Evolutionary conservation across 208 protist species (phyloP).

Genomic region (Endotrypanum monterogeii): DNA sequence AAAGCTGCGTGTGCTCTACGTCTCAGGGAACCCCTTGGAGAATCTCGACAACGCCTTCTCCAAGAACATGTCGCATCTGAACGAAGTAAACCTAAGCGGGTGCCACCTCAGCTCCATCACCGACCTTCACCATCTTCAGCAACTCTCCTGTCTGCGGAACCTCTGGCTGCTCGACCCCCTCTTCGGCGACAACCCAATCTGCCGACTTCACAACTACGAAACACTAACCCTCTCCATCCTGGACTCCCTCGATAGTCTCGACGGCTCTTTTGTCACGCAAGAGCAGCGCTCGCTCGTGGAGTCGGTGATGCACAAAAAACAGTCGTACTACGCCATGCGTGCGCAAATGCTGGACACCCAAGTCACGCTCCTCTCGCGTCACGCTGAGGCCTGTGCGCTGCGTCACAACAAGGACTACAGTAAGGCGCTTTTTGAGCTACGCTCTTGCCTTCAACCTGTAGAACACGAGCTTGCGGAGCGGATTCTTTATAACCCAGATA

Average conservation of each 20-base stretch:
- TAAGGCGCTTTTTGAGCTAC: constrained; percentile 29
- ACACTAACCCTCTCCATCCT: constrained; percentile 88
- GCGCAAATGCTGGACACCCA: constrained; percentile 91
- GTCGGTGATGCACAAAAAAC: constrained; percentile 92
- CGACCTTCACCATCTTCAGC: constrained; percentile 78
- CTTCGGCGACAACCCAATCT: constrained; percentile 93
- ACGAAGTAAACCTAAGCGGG: constrained; percentile 91
- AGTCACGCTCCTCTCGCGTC: constrained; percentile 50
- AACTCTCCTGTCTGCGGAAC: constrained; percentile 64
- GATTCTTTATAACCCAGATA: constrained; percentile 21
- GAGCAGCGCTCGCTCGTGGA: constrained; percentile 86
- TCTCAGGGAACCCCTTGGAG: constrained; percentile 79
- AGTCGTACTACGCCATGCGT: constrained; percentile 95
- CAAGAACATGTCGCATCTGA: constrained; percentile 46
- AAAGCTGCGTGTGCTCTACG: constrained; percentile 75
- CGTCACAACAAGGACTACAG: constrained; percentile 23
- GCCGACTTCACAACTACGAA: constrained; percentile 93
- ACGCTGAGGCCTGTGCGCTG: constrained; percentile 26
- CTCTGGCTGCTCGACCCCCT: constrained; percentile 90
- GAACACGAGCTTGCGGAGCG: constrained; percentile 40
- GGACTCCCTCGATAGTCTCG: constrained; percentile 73
- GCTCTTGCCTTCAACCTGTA: constrained; percentile 36
- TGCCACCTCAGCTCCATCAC: constrained; percentile 87
- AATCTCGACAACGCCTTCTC: constrained; percentile 55
- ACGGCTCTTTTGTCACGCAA: constrained; percentile 68